Conservation (phyloP, 2,329 filamentous ascomycete genomes). For the Arthrobotrys musiformis region DNA sequence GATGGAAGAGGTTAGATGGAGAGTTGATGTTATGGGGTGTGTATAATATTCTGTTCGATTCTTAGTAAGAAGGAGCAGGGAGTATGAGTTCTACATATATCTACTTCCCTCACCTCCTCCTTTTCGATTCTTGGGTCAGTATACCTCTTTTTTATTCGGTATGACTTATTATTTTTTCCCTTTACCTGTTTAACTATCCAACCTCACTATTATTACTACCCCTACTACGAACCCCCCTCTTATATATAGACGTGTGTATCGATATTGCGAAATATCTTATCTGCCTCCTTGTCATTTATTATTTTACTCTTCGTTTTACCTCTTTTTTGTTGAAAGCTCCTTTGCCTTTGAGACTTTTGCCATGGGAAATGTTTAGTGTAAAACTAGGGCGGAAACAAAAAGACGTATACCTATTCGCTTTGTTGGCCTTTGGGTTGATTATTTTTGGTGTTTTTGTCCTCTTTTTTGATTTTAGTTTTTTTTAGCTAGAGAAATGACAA, state of each 20-base stretch:
- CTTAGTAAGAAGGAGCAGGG: not conserved
- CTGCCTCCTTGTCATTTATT: not conserved
- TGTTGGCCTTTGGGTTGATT: slow-evolving; percentile 5
- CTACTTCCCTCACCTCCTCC: not conserved
- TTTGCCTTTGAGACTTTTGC: not conserved
- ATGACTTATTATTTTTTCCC: slow-evolving; percentile 28
- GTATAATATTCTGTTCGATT: slow-evolving; percentile 34
- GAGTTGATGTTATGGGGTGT: slow-evolving; percentile 43
- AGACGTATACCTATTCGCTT: slow-evolving; percentile 10
- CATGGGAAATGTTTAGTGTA: slow-evolving; percentile 27
- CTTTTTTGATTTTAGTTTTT: not conserved
- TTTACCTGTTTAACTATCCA: slow-evolving; percentile 2
- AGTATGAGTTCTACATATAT: slow-evolving; percentile 31
- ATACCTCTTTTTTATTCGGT: slow-evolving; percentile 25
- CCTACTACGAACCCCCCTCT: not conserved
- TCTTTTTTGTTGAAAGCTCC: not conserved
- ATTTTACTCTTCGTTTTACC: not conserved
- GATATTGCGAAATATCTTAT: slow-evolving; percentile 22
- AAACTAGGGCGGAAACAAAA: slow-evolving; percentile 24
- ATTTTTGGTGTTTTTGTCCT: not conserved
- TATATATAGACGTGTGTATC: slow-evolving; percentile 26
- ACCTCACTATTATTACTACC: slow-evolving; percentile 1
- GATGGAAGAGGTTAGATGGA: slow-evolving; percentile 51
- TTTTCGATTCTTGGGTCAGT: slow-evolving; percentile 12
- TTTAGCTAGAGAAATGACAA: slow-evolving; percentile 16